Conservation (phyloP, 2,329 filamentous ascomycete species). For the Madurella fahalii region DNA sequence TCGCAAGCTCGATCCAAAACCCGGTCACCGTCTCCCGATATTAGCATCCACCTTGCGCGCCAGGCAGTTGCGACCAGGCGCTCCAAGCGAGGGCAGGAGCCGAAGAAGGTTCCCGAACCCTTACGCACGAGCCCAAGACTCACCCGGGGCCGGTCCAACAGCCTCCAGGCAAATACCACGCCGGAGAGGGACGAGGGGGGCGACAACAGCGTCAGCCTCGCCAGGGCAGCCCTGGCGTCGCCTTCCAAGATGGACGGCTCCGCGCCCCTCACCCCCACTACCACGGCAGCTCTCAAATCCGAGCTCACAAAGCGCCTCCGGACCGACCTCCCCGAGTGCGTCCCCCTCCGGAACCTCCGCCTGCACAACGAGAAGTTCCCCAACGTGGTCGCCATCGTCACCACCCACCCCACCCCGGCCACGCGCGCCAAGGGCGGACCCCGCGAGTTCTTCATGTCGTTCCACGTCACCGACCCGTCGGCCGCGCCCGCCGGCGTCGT, state of each 20-base stretch:
- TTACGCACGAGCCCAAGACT: conserved; percentile 22
- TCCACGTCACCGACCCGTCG: conserved; percentile 55
- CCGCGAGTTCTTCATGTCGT: conserved; percentile 56
- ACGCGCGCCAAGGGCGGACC: conserved; percentile 54
- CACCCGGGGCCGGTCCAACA: conserved; percentile 29
- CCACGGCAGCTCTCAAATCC: conserved; percentile 37
- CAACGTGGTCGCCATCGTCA: conserved; percentile 54
- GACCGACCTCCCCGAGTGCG: conserved; percentile 49
- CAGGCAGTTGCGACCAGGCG: conserved; percentile 21
- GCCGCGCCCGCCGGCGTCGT: conserved; percentile 46
- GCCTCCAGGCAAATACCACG: conserved; percentile 25
- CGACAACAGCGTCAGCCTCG: conserved; percentile 30
- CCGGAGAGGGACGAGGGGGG: conserved; percentile 23
- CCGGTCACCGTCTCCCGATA: conserved; percentile 18
- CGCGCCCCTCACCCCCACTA: background rate
- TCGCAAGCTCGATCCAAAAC: background rate
- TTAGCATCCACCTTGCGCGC: conserved; percentile 27
- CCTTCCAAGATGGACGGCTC: conserved; percentile 21
- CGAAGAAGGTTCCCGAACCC: conserved; percentile 19
- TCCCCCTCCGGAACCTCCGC: conserved; percentile 50
- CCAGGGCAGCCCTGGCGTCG: conserved; percentile 31
- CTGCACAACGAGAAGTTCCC: conserved; percentile 42
- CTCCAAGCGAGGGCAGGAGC: conserved; percentile 13
- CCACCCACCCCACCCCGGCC: conserved; percentile 46
- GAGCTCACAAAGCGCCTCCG: conserved; percentile 46